These are phyloP conservation scores for Xylariaceae sp. DNA, from an alignment of 2,329 filamentous ascomycete genomes.

Conservation along the genomic window DNA sequence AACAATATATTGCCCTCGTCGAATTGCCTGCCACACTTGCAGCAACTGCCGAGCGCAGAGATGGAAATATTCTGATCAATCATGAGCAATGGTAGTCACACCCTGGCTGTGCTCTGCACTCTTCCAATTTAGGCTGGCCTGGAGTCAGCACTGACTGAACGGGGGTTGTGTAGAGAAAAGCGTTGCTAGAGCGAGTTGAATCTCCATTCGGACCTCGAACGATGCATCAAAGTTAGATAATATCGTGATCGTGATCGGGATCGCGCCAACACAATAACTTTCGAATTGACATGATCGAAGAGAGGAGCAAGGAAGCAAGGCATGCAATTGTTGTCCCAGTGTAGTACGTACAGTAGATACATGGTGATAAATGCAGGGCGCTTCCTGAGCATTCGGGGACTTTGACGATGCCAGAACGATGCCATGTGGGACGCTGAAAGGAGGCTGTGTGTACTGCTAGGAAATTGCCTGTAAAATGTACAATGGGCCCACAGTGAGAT, in stretches of 20 bases:
- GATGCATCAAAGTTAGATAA: neutral
- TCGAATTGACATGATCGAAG: no score
- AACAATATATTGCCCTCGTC: slow-evolving; percentile 18
- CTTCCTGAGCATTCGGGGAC: slow-evolving; percentile 3
- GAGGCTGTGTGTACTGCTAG: slow-evolving; percentile 15
- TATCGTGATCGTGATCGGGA: no score
- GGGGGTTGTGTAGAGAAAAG: no score
- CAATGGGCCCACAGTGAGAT: neutral
- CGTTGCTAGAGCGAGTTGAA: no score
- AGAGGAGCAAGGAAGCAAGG: no score
- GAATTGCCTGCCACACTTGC: slow-evolving; percentile 16
- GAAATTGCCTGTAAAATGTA: slow-evolving; percentile 20
- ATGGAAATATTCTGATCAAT: slow-evolving; percentile 18
- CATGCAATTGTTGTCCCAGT: neutral
- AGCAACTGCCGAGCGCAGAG: slow-evolving; percentile 23
- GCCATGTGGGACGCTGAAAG: slow-evolving; percentile 13
- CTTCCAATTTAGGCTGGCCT: slow-evolving; percentile 21
- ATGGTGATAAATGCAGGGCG: neutral
- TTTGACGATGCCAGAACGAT: no score
- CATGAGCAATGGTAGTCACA: slow-evolving; percentile 9
- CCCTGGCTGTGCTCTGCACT: slow-evolving; percentile 12
- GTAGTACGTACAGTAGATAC: neutral
- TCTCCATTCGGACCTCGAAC: no score
- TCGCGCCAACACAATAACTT: no score
- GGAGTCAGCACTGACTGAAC: neutral